Base-by-base conservation (phyloP, 805 yeast genomes). In the Hanseniaspora lachancei region DNA sequence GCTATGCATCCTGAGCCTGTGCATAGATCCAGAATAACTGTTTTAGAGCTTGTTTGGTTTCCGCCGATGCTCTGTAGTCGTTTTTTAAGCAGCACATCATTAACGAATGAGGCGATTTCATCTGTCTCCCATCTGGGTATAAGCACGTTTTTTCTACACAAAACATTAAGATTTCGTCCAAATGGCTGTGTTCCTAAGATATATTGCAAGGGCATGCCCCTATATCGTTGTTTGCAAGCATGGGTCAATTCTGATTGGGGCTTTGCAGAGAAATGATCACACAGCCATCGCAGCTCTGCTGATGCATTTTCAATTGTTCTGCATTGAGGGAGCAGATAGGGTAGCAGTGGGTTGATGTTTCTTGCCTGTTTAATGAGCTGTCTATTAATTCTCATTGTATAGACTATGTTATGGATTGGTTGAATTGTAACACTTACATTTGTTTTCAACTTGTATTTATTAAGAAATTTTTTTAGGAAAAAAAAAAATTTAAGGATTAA, bases 61-160 rank as follows among this genome's bases (percentile, higher is more conserved):
- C 36, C n/a, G 6, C 24, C 40, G 9, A 53, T 23, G 29, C 29
- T 5, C 49, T 61, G 49, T 1, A 63, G 51, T 8, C 58, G 32
- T 9, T 58, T 58, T 0, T 71, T 67, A 21, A 84, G 64, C 5
- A 53, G 8, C 6, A 27, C 39, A 3, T 21, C 41, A 46, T 55
- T 73, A 74, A 32, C 70, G 38, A 10, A 77, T 72, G 97, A 97
- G 91, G 50, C 39, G 18, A 53, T 46, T 63, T 88, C 95, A 66
- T 91, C 97, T 0, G 98, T 91, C 65, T 91, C 98, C 84, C 91
- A 82, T 50, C 98, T 70, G 0, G 98, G 97, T 29, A 91, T 89
- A 58, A 91, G 70, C 1, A 88, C 97, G 0, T 80, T 80, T 1
- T 70, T 71, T 32, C 67, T 62, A 62, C 96, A 86, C 27, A 62